phyloP scores from a whole-genome alignment of 495 filamentous ascomycete genomes.

The Trichocladium antarcticum region DNA sequence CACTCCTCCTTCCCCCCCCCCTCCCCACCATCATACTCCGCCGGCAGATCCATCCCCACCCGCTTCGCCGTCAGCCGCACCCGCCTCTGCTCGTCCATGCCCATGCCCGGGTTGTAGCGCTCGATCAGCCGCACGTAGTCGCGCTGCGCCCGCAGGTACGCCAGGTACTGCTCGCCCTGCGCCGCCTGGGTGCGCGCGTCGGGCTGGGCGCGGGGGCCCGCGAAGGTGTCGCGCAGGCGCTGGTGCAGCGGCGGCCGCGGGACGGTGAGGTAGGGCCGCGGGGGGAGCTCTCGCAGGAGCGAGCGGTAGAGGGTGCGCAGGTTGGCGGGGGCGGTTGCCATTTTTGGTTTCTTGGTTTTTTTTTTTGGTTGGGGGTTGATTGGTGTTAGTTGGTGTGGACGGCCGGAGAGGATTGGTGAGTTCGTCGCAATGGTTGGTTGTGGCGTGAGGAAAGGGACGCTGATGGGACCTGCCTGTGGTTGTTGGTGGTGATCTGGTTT shows the following conservation, averaged over 20 bases:
- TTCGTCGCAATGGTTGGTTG: background rate
- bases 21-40: slow-evolving; percentile 29
- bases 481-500: background rate
- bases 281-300: slow-evolving; percentile 83
- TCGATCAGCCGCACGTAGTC: slow-evolving; percentile 70
- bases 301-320: slow-evolving; percentile 76
- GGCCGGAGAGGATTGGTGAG: background rate
- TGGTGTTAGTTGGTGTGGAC: background rate
- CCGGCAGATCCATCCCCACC: slow-evolving; percentile 80
- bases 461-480: background rate
- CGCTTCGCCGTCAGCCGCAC: slow-evolving; percentile 72
- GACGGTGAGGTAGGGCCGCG: slow-evolving; percentile 44
- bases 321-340: slow-evolving; percentile 26
- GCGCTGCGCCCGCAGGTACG: slow-evolving; percentile 73
- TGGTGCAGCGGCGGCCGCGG: slow-evolving; percentile 48
- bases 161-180: slow-evolving; percentile 62
- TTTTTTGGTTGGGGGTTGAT: too few species aligned
- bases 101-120: slow-evolving; percentile 85
- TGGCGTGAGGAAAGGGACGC: background rate
- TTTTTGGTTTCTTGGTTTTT: slow-evolving; percentile 2
- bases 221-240: slow-evolving; percentile 47
- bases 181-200: slow-evolving; percentile 24
- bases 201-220: background rate
- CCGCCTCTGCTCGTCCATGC: slow-evolving; percentile 72
- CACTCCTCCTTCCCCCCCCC: slow-evolving; percentile 6